Base-by-base conservation (phyloP, 495 filamentous ascomycete genomes). In the Trichoderma reesei region DNA sequence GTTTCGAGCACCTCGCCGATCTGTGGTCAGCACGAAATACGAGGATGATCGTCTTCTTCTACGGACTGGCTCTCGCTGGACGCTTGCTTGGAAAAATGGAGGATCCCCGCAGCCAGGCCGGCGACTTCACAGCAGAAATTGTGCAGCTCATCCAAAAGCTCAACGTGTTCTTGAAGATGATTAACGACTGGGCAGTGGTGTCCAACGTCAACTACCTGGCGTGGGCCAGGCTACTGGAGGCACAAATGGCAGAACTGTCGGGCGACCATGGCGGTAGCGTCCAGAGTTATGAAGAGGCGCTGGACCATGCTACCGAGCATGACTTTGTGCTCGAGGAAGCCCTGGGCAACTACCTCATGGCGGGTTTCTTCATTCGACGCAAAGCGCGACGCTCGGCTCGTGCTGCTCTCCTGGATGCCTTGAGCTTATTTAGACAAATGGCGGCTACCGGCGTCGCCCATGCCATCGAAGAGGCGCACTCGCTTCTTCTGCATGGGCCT, bases 321-420 rank as follows among this genome's bases (percentile, higher is more conserved):
- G 84, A 83, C 62, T 91, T 90, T 72, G 73, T 84, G 11, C 80
- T 95, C 48, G 92, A 96, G 67, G 88, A 96, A 70, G 92, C 89
- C 0, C 81, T 92, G 26, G 82, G 86, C 7, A 86, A 89, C 68
- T 91, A 95, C 74, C 72, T 95, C 42, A 82, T 85, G 78, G 89
- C 85, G 1, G 89, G 88, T 37, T 91, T 88, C 66, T 85, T 91
- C 64, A 78, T 90, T 54, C 80, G 91, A 44, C 82, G 84, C 65
- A 85, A 84, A 7, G 86, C 88, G 5, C 86, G 86, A 60, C 74
- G 92, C 65, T 87, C 90, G 42, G 92, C 90, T 41, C 84, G 88
- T 59, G 80, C 84, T 31, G 79, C 87, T 3, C 77, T 95, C 41
- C 80, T 86, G 62, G 90, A 96, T 65, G 84, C 88, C 14, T 82